Percentiles rank a stretch among this genome's conserved stretches.
These are phyloP conservation scores for Yamadazyma akitaensis DNA, from an alignment of 805 yeast genomes.

Conservation along the genomic window DNA sequence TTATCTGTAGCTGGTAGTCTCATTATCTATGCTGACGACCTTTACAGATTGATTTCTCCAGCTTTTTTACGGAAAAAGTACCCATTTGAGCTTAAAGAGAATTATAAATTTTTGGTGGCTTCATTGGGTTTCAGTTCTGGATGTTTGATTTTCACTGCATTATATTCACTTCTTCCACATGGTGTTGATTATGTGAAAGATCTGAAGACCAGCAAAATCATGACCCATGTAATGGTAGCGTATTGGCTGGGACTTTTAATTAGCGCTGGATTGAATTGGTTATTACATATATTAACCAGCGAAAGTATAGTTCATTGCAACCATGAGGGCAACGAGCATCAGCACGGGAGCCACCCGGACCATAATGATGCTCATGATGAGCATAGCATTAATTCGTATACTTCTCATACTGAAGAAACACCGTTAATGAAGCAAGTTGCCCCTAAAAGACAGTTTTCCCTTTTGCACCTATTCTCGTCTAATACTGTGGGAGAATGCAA, in stretches of 20 bases:
- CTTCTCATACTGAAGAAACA: neutral
- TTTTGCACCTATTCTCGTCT: slow-evolving; percentile 4
- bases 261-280: slow-evolving; percentile 57
- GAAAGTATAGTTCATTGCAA: slow-evolving; percentile 85
- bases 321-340: slow-evolving; percentile 42
- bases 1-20: slow-evolving; percentile 72
- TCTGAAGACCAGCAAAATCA: slow-evolving; percentile 18
- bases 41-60: slow-evolving; percentile 44
- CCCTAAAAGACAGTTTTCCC: slow-evolving; percentile 2
- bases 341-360: slow-evolving; percentile 10
- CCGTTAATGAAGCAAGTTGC: neutral
- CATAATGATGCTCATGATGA: slow-evolving; percentile 12
- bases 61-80: slow-evolving; percentile 34
- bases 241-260: slow-evolving; percentile 57
- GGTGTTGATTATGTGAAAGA: slow-evolving; percentile 45
- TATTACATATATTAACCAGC: slow-evolving; percentile 73
- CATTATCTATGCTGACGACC: slow-evolving; percentile 57
- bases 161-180: slow-evolving; percentile 75
- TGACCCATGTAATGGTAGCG: slow-evolving; percentile 41
- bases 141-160: slow-evolving; percentile 72
- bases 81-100: slow-evolving; percentile 54
- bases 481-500: slow-evolving; percentile 42
- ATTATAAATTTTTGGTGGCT: slow-evolving; percentile 63
- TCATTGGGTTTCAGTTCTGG: slow-evolving; percentile 81
- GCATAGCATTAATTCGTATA: neutral